Percentiles rank a stretch among this genome's conserved stretches.
These are phyloP conservation scores for Phytophthora niederhauseri DNA, from an alignment of 352 stramenopile species.

Conservation along the genomic window DNA sequence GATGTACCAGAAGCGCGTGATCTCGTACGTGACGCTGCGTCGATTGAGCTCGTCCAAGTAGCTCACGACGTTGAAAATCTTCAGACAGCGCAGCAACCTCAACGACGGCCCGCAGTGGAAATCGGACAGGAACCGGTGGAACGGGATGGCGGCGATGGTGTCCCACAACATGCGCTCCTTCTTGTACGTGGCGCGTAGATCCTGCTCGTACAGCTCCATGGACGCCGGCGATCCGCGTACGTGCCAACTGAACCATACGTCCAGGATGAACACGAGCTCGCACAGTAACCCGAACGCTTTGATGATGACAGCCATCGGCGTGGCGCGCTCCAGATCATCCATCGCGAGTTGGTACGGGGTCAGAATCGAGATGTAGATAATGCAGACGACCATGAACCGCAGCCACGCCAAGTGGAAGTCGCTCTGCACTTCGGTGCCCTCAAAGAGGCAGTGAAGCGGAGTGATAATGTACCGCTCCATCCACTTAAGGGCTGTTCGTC, in stretches of 20 bases:
- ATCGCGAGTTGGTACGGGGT: conserved; percentile 55
- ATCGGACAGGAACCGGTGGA: conserved; percentile 49
- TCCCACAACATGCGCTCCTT: conserved; percentile 57
- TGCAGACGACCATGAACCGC: conserved; percentile 30
- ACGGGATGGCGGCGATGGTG: conserved; percentile 38
- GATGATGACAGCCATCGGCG: conserved; percentile 5
- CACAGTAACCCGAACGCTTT: conserved; percentile 40
- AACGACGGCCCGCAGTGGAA: conserved; percentile 39
- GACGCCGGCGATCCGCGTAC: conserved; percentile 36
- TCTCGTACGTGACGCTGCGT: conserved; percentile 55
- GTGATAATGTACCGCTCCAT: background rate
- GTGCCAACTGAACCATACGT: conserved; percentile 57
- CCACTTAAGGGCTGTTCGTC: conserved; percentile 2
- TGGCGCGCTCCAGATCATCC: conserved; percentile 36
- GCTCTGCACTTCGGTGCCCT: conserved; percentile 49
- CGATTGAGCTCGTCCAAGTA: conserved; percentile 70
- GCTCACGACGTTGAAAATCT: conserved; percentile 54
- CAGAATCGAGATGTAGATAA: conserved; percentile 48
- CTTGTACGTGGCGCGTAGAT: conserved; percentile 37
- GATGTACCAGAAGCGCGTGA: conserved; percentile 58
- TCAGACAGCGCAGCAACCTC: conserved; percentile 46
- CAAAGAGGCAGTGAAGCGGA: conserved; percentile 12
- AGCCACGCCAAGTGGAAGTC: conserved; percentile 52
- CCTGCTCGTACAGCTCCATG: conserved; percentile 62
- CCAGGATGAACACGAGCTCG: conserved; percentile 48